phyloP scores from a whole-genome alignment of 2,329 filamentous ascomycete genomes.

The Penicillium sp. region DNA sequence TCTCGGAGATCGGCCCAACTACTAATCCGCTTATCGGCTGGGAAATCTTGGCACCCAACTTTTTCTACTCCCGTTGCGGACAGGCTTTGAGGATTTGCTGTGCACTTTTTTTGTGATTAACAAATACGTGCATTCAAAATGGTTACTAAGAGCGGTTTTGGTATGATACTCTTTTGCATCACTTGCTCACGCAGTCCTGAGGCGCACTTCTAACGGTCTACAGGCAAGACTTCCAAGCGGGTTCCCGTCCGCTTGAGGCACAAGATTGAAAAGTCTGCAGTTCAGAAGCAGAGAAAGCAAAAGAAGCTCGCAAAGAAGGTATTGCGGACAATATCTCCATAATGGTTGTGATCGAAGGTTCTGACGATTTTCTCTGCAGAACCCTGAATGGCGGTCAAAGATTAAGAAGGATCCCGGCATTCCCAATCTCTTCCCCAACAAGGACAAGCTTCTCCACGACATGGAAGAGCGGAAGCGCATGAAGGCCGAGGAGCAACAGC shows the following conservation, averaged over 20 bases:
- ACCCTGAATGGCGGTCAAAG: constrained; percentile 92
- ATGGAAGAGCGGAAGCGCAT: constrained; percentile 82
- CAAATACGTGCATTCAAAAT: constrained; percentile 31
- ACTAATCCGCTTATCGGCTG: constrained; percentile 37
- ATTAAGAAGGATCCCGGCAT: constrained; percentile 98
- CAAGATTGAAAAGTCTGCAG: constrained; percentile 92
- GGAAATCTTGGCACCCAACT: constrained; percentile 38
- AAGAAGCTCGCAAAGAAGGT: constrained; percentile 85
- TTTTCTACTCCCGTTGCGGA: constrained; percentile 26
- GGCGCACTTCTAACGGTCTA: constrained; percentile 8
- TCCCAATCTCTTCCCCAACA: constrained; percentile 95
- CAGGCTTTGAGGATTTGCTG: constrained; percentile 12
- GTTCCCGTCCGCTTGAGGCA: constrained; percentile 83
- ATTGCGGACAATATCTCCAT: constrained; percentile 8
- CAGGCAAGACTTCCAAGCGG: constrained; percentile 95
- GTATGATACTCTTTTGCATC: constrained; percentile 25
- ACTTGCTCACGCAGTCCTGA: background rate
- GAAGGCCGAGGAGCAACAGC: constrained; percentile 76
- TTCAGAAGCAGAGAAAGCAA: constrained; percentile 85
- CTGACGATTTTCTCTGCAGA: constrained; percentile 49
- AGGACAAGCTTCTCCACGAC: constrained; percentile 89
- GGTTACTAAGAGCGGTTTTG: constrained; percentile 37
- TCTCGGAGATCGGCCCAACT: constrained; percentile 37
- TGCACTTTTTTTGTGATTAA: constrained; percentile 17
- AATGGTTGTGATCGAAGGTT: background rate